Evolutionary conservation across 495 filamentous ascomycete genomes (phyloP).

Genomic region (Aspergillus heteromorphus): DNA sequence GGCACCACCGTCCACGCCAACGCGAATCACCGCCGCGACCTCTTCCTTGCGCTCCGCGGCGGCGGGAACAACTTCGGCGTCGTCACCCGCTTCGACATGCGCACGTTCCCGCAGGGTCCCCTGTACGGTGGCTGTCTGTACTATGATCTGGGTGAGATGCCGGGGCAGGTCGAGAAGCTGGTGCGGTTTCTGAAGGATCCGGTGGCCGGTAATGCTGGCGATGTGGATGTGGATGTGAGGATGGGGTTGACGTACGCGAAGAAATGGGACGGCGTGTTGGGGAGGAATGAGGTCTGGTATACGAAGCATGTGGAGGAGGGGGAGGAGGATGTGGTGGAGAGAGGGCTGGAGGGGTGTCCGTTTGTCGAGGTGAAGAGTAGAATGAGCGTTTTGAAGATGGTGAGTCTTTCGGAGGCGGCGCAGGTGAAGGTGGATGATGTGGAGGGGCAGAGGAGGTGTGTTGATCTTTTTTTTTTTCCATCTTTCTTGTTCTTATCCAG

Average conservation of each 20-base stretch:
- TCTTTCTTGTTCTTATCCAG: too few relatives aligned
- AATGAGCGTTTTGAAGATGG: not conserved
- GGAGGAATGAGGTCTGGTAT: not conserved
- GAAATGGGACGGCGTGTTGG: not conserved
- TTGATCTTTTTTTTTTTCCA: too few relatives aligned
- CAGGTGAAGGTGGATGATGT: not conserved
- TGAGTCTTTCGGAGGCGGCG: not conserved
- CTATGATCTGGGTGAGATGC: not conserved
- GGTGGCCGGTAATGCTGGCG: not conserved
- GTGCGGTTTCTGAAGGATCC: not conserved
- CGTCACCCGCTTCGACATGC: constrained; percentile 5
- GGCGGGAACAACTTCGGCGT: constrained; percentile 13
- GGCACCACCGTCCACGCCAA: constrained; percentile 41
- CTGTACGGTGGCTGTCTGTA: not conserved
- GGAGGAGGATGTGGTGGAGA: too few relatives aligned
- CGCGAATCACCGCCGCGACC: constrained; percentile 19
- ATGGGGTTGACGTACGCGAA: not conserved
- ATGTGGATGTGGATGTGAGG: not conserved
- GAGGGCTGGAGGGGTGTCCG: too few relatives aligned
- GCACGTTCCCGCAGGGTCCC: not conserved
- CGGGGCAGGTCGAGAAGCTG: not conserved
- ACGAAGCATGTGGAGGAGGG: not conserved
- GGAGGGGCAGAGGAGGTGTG: not conserved
- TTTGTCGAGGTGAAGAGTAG: not conserved
- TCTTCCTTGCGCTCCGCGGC: constrained; percentile 24